phyloP scores from a whole-genome alignment of 2,329 filamentous ascomycete species.

The Botrytis hyacinthi region DNA sequence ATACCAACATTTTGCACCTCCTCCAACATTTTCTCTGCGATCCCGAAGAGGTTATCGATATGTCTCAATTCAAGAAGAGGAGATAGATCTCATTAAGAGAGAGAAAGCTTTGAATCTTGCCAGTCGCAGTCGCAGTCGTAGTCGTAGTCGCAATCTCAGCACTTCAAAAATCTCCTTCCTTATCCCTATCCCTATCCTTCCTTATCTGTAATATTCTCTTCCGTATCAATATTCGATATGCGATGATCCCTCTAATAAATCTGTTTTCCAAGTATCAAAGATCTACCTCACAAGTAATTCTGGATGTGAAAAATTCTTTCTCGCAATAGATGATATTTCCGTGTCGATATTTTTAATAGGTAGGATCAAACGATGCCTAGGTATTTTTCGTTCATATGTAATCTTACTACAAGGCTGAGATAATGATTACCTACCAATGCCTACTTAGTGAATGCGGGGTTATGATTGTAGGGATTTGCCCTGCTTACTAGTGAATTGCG shows the following conservation, averaged over 20 bases:
- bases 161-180: neutral
- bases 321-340: neutral
- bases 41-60: neutral
- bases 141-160: neutral
- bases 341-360: neutral
- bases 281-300: neutral
- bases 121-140: neutral
- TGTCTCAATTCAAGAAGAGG: neutral
- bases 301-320: neutral
- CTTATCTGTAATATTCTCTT: neutral
- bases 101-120: neutral
- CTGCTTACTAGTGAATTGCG: neutral
- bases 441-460: neutral
- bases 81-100: neutral
- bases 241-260: neutral
- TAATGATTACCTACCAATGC: neutral
- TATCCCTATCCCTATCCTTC: neutral
- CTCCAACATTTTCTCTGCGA: neutral
- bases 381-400: neutral
- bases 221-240: neutral
- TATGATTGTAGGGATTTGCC: neutral
- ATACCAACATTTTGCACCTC: neutral
- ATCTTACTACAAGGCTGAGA: neutral
- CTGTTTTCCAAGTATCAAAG: neutral
- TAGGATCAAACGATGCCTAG: neutral